phyloP scores from a whole-genome alignment of 192 early-diverging fungal species.

The Spizellomyces sp. region DNA sequence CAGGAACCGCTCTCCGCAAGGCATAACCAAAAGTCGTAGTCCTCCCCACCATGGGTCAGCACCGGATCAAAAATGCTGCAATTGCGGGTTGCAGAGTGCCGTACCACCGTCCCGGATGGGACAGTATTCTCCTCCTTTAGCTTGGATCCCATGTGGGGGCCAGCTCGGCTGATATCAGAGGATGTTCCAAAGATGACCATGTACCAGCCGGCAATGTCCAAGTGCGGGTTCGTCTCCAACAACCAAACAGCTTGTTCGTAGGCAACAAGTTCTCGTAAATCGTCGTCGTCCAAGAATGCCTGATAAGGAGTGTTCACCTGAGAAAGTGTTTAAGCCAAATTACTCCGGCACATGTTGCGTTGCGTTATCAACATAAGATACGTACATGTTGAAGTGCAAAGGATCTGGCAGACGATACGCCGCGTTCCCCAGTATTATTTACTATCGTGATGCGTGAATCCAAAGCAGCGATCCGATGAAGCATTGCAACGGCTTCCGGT shows the following conservation, averaged over 20 bases:
- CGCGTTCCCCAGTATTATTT: neutral
- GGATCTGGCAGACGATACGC: neutral
- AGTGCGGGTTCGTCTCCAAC: neutral
- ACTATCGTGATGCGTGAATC: neutral
- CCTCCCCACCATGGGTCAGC: too few relatives aligned
- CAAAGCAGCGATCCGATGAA: neutral
- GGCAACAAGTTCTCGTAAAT: neutral
- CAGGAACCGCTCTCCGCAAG: too few relatives aligned
- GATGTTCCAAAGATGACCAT: neutral
- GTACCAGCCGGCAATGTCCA: neutral
- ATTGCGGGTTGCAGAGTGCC: too few relatives aligned
- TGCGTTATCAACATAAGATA: too few relatives aligned
- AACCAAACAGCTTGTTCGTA: neutral
- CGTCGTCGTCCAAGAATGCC: neutral
- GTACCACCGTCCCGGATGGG: too few relatives aligned
- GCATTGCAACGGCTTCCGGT: neutral
- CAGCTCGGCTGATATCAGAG: too few relatives aligned
- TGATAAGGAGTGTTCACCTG: neutral
- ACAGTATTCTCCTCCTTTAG: too few relatives aligned
- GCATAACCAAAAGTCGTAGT: too few relatives aligned
- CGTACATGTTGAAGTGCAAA: neutral
- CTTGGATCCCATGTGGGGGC: too few relatives aligned
- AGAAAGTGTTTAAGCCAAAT: too few relatives aligned
- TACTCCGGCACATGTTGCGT: too few relatives aligned
- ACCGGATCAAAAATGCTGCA: too few relatives aligned